Conservation (phyloP, 495 filamentous ascomycete species). For the Aspergillus carlsbadensis region DNA sequence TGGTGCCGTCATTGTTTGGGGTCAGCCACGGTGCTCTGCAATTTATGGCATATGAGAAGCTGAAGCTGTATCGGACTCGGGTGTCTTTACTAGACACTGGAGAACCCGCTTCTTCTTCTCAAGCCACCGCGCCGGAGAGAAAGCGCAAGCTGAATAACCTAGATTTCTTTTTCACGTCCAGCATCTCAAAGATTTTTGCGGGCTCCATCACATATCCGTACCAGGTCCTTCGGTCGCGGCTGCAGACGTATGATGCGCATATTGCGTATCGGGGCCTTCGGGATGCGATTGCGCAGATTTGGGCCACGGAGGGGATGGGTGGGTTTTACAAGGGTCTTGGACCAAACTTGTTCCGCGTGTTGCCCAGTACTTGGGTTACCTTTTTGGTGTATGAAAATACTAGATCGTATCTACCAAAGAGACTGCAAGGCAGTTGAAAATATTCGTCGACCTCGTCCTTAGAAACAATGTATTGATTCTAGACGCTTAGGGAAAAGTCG, state of each 20-base stretch:
- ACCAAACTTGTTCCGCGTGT: conserved; percentile 81
- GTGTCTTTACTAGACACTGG: too few relatives aligned
- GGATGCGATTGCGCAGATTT: conserved; percentile 73
- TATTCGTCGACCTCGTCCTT: too few relatives aligned
- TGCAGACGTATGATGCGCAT: conserved; percentile 83
- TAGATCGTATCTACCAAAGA: conserved; percentile 45
- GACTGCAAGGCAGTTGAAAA: conserved; percentile 12
- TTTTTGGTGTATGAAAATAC: conserved; percentile 97
- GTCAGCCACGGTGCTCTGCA: conserved; percentile 93
- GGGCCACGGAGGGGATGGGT: conserved; percentile 70
- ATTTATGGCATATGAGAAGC: conserved; percentile 90
- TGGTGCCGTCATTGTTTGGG: conserved; percentile 82
- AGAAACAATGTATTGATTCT: too few relatives aligned
- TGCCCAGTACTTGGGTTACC: conserved; percentile 96
- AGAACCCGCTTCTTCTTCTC: too few relatives aligned
- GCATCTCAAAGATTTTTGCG: conserved; percentile 81
- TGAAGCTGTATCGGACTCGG: conserved; percentile 60
- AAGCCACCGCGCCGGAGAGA: conserved; percentile 7
- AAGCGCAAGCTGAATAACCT: conserved; percentile 59
- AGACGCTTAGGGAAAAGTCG: too few relatives aligned
- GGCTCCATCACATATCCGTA: conserved; percentile 89
- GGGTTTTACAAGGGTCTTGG: conserved; percentile 94
- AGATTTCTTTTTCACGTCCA: conserved; percentile 76
- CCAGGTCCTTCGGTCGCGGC: conserved; percentile 80
- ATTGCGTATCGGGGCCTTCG: conserved; percentile 61